phyloP scores from a whole-genome alignment of 805 yeast genomes.

The Candida tammaniensis region DNA sequence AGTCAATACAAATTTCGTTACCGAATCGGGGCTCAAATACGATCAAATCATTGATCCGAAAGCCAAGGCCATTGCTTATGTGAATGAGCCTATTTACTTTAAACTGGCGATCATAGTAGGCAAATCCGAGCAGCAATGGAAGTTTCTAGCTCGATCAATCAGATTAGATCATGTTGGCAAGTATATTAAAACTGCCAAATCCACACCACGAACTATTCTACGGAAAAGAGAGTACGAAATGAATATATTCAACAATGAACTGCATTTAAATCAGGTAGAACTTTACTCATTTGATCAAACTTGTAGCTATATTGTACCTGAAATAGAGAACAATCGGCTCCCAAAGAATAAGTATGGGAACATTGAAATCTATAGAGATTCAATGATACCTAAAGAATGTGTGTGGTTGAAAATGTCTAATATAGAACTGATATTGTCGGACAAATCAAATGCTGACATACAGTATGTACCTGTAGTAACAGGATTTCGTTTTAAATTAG shows the following conservation, averaged over 20 bases:
- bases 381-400: conserved; percentile 31
- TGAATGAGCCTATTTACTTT: conserved; percentile 20
- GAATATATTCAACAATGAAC: conserved; percentile 16
- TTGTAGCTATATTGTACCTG: conserved; percentile 19
- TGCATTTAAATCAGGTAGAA: conserved; percentile 19
- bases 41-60: conserved; percentile 21
- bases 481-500: conserved; percentile 27
- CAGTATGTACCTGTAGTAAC: conserved; percentile 30
- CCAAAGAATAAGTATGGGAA: conserved; percentile 32
- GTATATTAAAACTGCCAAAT: conserved; percentile 19
- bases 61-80: conserved; percentile 14
- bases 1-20: conserved; percentile 26
- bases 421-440: conserved; percentile 19
- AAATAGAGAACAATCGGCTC: conserved; percentile 10
- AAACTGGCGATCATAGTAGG: conserved; percentile 21
- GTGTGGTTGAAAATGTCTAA: conserved; percentile 23
- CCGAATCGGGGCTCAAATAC: conserved; percentile 20
- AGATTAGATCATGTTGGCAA: conserved; percentile 13
- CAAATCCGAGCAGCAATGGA: conserved; percentile 34
- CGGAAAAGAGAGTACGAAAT: conserved; percentile 18
- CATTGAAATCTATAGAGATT: conserved; percentile 24
- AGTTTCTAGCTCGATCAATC: conserved; percentile 30
- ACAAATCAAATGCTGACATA: conserved; percentile 12
- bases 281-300: conserved; percentile 30
- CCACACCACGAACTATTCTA: conserved; percentile 21